These are phyloP conservation scores for Choiromyces venosus DNA, from an alignment of 495 filamentous ascomycete genomes.

Conservation along the genomic window DNA sequence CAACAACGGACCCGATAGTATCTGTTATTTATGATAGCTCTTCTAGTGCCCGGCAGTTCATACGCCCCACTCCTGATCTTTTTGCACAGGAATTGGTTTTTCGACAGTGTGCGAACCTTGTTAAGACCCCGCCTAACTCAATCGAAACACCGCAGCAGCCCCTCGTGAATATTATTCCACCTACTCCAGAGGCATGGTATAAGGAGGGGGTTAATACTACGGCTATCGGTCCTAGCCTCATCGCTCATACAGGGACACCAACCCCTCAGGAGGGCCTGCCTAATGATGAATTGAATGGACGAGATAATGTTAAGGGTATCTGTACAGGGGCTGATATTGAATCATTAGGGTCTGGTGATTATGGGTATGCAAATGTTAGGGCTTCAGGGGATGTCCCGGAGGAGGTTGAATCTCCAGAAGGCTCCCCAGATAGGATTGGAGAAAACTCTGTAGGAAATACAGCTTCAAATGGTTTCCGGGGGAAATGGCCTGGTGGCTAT, in stretches of 20 bases:
- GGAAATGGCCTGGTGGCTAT: neutral
- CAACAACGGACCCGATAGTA: slow-evolving; percentile 18
- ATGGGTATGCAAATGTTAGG: neutral
- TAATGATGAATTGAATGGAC: neutral
- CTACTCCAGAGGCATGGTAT: slow-evolving; percentile 8
- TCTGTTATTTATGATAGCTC: slow-evolving; percentile 28
- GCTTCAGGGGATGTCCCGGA: neutral
- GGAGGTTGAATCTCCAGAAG: neutral
- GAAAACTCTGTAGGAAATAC: neutral
- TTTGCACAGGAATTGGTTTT: slow-evolving; percentile 20
- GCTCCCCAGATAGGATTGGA: neutral
- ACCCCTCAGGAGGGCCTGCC: slow-evolving; percentile 23
- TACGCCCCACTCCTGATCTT: slow-evolving; percentile 21
- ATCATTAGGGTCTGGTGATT: neutral
- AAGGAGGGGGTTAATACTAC: no score
- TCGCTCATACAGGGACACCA: slow-evolving; percentile 34
- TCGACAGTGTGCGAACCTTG: neutral
- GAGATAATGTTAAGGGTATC: neutral
- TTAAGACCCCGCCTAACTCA: slow-evolving; percentile 27
- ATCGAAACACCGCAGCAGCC: slow-evolving; percentile 23
- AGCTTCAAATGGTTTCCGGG: neutral
- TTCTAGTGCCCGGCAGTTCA: slow-evolving; percentile 11
- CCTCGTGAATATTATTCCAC: slow-evolving; percentile 25
- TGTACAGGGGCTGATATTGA: neutral
- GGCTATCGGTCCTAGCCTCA: slow-evolving; percentile 14